These are phyloP conservation scores for Wickerhamomyces alni DNA, from an alignment of 805 yeast genomes.

Conservation along the genomic window DNA sequence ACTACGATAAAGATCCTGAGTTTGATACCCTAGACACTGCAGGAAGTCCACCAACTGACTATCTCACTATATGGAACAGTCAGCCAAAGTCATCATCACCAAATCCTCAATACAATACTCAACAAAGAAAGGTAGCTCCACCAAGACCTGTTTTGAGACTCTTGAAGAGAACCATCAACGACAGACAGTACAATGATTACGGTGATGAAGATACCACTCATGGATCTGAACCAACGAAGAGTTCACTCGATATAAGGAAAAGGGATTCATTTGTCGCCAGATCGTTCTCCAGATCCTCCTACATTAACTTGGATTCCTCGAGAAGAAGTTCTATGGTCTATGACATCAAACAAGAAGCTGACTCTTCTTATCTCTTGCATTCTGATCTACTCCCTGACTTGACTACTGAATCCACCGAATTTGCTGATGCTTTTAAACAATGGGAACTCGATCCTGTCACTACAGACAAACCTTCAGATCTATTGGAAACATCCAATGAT, in stretches of 20 bases:
- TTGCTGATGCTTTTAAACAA: conserved; percentile 36
- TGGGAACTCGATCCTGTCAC: conserved; percentile 18
- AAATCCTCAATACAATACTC: conserved; percentile 17
- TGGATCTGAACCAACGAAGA: conserved; percentile 4
- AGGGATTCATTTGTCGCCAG: conserved; percentile 18
- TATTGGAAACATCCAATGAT: neutral
- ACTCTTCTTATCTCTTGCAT: neutral
- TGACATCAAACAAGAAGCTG: neutral
- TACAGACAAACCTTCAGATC: neutral
- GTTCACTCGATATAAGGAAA: conserved; percentile 5
- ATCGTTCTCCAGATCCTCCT: conserved; percentile 19
- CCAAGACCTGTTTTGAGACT: conserved; percentile 18
- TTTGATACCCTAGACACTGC: neutral
- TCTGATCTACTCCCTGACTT: conserved; percentile 35
- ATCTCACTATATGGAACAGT: conserved; percentile 23
- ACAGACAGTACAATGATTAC: conserved; percentile 8
- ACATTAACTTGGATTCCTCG: conserved; percentile 16
- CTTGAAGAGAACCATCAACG: conserved; percentile 13
- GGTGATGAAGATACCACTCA: conserved; percentile 3
- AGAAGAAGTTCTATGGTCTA: conserved; percentile 7
- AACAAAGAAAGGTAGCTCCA: conserved; percentile 13
- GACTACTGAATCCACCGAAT: conserved; percentile 39
- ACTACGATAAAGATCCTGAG: conserved; percentile 20
- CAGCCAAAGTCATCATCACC: conserved; percentile 24
- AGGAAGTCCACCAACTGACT: conserved; percentile 16